Percentiles rank a stretch among this genome's conserved stretches.
phyloP scores from a whole-genome alignment of 2,329 filamentous ascomycete genomes.

The Daldinia sp. region DNA sequence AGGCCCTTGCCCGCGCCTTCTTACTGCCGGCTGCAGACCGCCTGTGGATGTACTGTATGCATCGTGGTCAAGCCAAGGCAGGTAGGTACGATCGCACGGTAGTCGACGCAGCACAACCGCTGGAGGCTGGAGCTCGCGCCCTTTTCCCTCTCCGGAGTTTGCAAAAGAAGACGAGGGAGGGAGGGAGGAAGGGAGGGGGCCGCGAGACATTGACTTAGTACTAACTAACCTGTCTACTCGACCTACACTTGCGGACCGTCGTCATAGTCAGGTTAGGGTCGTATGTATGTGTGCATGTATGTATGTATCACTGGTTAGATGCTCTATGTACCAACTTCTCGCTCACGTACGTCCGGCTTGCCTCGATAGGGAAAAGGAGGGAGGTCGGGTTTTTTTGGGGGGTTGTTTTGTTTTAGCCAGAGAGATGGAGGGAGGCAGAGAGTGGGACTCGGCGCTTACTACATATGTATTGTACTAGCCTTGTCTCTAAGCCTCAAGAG shows the following conservation, averaged over 20 bases:
- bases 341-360: slow-evolving; percentile 15
- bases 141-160: slow-evolving; percentile 10
- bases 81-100: too few relatives aligned
- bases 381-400: too few relatives aligned
- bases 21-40: background rate
- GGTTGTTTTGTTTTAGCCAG: slow-evolving; percentile 5
- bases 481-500: slow-evolving; percentile 25
- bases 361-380: slow-evolving; percentile 17
- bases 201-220: background rate
- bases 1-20: background rate
- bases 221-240: background rate
- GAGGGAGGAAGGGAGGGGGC: too few relatives aligned
- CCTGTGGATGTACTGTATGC: too few relatives aligned
- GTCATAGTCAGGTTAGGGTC: too few relatives aligned
- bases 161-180: too few relatives aligned
- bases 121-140: slow-evolving; percentile 17
- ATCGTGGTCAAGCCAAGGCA: too few relatives aligned
- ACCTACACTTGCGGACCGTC: background rate
- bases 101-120: too few relatives aligned
- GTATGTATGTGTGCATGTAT: background rate
- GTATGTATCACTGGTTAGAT: slow-evolving; percentile 1
- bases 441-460: slow-evolving; percentile 32
- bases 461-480: too few relatives aligned
- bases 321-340: too few relatives aligned
- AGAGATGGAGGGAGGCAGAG: background rate